A percentile compares a stretch with the other conserved stretches of the same genome.
Evolutionary conservation across 345 rosid genomes (phyloP).

Genomic region (Barbarea vulgaris): DNA sequence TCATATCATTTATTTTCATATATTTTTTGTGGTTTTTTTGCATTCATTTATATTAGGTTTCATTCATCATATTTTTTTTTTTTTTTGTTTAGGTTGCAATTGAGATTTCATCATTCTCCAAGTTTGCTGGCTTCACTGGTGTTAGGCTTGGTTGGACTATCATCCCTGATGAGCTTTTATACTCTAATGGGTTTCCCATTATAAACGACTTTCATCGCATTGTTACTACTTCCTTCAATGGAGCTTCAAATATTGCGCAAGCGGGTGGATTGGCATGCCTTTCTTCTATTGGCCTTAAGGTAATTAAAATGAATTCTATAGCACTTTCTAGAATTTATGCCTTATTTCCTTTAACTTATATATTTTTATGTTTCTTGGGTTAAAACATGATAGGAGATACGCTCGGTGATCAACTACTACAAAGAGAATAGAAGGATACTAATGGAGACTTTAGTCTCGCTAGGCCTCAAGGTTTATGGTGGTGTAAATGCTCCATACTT

Average conservation of each 20-base stretch:
- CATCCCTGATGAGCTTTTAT: constrained; percentile 73
- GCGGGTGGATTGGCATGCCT: constrained; percentile 85
- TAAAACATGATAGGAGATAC: constrained; percentile 34
- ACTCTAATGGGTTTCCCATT: constrained; percentile 67
- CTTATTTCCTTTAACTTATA: not conserved
- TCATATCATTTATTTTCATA: not conserved
- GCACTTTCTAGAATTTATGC: not conserved
- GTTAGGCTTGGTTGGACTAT: constrained; percentile 92
- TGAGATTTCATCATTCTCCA: constrained; percentile 84
- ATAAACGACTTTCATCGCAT: constrained; percentile 71
- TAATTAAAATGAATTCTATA: not conserved
- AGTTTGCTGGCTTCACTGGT: constrained; percentile 90
- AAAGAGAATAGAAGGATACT: constrained; percentile 65
- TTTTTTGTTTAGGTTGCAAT: constrained; percentile 89
- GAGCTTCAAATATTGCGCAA: constrained; percentile 79
- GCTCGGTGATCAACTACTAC: constrained; percentile 53
- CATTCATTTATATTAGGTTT: not conserved
- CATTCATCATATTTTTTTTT: not conserved
- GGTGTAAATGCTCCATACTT: constrained; percentile 77
- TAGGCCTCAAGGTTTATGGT: constrained; percentile 61
- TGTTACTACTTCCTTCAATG: constrained; percentile 81
- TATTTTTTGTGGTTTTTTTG: not conserved
- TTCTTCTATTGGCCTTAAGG: constrained; percentile 63
- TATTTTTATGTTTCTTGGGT: not conserved
- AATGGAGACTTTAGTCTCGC: constrained; percentile 50